These are phyloP conservation scores for Blastocystis sp. DNA, from an alignment of 352 stramenopile genomes.

Conservation along the genomic window DNA sequence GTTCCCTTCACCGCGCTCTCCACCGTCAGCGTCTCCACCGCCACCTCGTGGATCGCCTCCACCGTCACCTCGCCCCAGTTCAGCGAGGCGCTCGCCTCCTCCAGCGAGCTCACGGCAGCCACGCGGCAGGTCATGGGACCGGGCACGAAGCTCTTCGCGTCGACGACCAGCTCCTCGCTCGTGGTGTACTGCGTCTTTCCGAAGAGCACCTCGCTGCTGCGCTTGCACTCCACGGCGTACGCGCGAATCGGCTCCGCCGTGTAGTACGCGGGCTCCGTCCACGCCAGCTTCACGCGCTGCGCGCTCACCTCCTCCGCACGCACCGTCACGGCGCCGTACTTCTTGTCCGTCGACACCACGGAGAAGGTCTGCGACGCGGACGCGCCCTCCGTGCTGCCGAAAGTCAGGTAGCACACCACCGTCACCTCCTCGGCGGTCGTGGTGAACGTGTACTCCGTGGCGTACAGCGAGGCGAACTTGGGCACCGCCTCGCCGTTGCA, in stretches of 20 bases:
- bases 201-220: background rate
- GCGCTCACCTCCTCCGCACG: constrained; percentile 7
- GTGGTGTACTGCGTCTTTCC: background rate
- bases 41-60: background rate
- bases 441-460: constrained; percentile 6
- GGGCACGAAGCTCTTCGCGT: background rate
- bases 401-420: constrained; percentile 20
- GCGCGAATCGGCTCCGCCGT: background rate
- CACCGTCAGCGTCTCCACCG: background rate
- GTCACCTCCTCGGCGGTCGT: background rate
- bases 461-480: background rate
- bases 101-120: background rate
- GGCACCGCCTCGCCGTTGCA: constrained; percentile 2
- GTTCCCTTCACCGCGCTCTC: background rate
- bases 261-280: background rate
- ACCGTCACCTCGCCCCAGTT: constrained; percentile 1
- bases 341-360: background rate
- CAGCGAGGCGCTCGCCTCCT: background rate
- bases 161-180: background rate
- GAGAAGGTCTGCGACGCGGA: background rate
- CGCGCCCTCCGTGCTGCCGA: background rate
- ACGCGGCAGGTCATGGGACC: constrained; percentile 38
- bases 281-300: background rate
- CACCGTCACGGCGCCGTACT: constrained; percentile 23
- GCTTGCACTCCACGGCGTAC: constrained; percentile 38